Percentiles rank a stretch among this genome's conserved stretches.
phyloP scores from a whole-genome alignment of 2,329 filamentous ascomycete species.

The Teratosphaeria gauchensis region DNA sequence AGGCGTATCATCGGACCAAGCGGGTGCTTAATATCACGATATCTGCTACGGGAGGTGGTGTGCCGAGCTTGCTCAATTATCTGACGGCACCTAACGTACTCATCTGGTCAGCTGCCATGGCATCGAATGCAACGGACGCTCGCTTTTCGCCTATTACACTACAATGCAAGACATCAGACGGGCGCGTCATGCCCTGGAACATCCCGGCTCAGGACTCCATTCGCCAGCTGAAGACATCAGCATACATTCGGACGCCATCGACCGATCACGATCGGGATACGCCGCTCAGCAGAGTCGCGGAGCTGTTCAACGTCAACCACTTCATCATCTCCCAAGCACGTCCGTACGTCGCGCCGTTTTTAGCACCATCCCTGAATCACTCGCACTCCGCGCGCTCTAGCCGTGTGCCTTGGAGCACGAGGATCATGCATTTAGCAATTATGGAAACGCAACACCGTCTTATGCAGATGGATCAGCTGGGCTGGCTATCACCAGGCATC shows the following conservation, averaged over 20 bases:
- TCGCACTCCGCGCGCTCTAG: conserved; percentile 25
- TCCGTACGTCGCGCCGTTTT: conserved; percentile 79
- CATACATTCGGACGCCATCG: conserved; percentile 41
- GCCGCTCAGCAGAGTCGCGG: conserved; percentile 61
- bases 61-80: conserved; percentile 82
- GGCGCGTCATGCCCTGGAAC: conserved; percentile 61
- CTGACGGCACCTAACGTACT: conserved; percentile 88
- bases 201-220: conserved; percentile 42
- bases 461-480: conserved; percentile 68
- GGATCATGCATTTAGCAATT: conserved; percentile 54
- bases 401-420: conserved; percentile 12
- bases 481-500: conserved; percentile 49
- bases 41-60: conserved; percentile 76
- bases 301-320: conserved; percentile 88
- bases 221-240: neutral
- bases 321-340: conserved; percentile 90
- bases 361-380: conserved; percentile 18
- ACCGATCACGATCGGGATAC: conserved; percentile 58
- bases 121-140: conserved; percentile 56
- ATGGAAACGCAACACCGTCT: conserved; percentile 73
- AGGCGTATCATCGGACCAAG: conserved; percentile 89
- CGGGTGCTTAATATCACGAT: conserved; percentile 91
- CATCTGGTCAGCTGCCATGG: conserved; percentile 85
- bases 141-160: conserved; percentile 49
- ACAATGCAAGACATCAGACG: conserved; percentile 67